Base-by-base conservation (phyloP, 495 filamentous ascomycete species). In the Xylaria scruposa region DNA sequence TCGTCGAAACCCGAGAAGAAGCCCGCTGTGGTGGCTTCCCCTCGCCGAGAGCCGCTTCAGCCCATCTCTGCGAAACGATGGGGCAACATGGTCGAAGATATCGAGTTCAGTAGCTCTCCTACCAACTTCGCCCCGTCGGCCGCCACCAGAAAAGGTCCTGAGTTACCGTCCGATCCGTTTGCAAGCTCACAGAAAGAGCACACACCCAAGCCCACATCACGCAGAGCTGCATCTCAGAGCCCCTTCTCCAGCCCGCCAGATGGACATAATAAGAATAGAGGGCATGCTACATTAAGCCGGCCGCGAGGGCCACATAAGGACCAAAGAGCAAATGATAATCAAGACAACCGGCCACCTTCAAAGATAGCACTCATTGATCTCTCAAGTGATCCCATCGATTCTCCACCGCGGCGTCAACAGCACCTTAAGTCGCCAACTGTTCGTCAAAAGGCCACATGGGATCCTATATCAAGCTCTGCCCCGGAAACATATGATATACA, bases 391-490 rank as follows among this genome's bases (percentile, higher is more conserved):
- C 70, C 72, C 13, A 4, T 42, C 21, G 74, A 56, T 54, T 26
- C 49, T 3, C 24, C 62, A n/a, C 31, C 53, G 24, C 59, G 46
- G 26, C 68, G 10, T 9, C 69, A 74, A 19, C 4, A 29, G 36
- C 53, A 44, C 15, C 19, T 72, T 0, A 73, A 72, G 6, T 67
- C 47, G 26, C 72, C 73, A 12, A 77, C 72, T 21, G 0, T 58
- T 46, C 44, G 29, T n/a, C 70, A 53, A 44, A 76, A 77, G n/a
- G 73, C 74, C 6, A 77, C 73, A 1, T 86, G 84, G 84, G 84
- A 85, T 74, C 85, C 83, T 0, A 86, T 86, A 62, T 86, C 84
- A 24, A 85, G 83, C 73, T 86, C 85, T 4, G 83, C 82, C 33
- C 82, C 83, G 4, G 79, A 81, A 21, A 67, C 72, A 8, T 58